Evolutionary conservation across 768 basidiomycete genomes (phyloP), one percentile per base, ranked within the genome.

Genomic region (Amanita phalloides): DNA sequence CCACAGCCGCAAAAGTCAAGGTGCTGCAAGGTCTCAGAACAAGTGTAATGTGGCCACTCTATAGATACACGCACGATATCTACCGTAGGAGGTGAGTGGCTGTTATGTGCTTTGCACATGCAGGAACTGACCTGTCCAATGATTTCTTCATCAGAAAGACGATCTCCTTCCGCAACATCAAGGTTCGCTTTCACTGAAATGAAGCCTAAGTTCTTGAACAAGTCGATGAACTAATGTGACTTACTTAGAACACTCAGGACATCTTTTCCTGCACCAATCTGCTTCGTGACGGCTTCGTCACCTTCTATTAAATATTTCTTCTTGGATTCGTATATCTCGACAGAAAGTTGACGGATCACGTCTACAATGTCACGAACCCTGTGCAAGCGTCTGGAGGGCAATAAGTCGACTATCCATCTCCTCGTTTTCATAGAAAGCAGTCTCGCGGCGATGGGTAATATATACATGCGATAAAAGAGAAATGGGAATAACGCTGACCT

Each of bases 181-280:
- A 66, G 60, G 53, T 74, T 75, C 6, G 66, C 71, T 53, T 64
- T 65, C 54, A 76, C 74, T 76, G 25, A 25, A 42, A 11, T 11
- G 17, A 21, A 8, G 6, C 2, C 33, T 23, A 32, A 32, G 17
- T 28, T 17, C 28, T 43, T 42, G 25, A 33, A 13, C 14, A 53
- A 35, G 21, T 53, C 42, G n/a, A 1, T 17, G 26, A 32, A 41
- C 33, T 13, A 45, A 25, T 41, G 6, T 41, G 14, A 55, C 72
- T 39, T 55, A 78, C 75, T 60, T 28, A 77, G 56, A 39, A 75
- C 65, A 50, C 70, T 75, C 55, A 76, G 64, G 20, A 78, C 67
- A 56, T 76, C 75, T 42, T 71, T 71, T 9, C 69, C 71, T 53
- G 64, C 63, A 8, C 66, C 67, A 38, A 68, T 62, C 51, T 68